Evolutionary conservation across 371 early-diverging fungal species (phyloP), one percentile per base, ranked within the genome.

Genomic region (Mucor mucedo): DNA sequence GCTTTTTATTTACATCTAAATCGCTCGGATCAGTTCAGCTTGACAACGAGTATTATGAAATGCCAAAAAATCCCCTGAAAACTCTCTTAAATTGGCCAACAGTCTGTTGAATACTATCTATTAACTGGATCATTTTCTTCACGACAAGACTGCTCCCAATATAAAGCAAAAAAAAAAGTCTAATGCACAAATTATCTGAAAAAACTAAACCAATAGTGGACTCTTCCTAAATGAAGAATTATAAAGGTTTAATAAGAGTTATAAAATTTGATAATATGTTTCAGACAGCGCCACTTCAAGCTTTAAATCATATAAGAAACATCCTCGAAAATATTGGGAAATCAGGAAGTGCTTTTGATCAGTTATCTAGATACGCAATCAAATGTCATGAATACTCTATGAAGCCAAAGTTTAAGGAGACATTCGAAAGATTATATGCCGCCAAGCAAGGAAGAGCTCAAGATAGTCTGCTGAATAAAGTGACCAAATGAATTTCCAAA

Each of bases 351-450:
- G 55, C 55, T 35, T 30, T 55, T 55, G 29, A 45, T 3, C 62
- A 62, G 40, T 29, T 62, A 41, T 62, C 55, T 55, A 55, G 45
- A 62, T 62, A 55, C 8, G 62, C 62, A 38, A 39, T 2, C 28
- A 62, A 62, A n/a, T 62, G 62, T 38, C 49, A 38, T 62, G 42
- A 35, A 45, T 57, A 57, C 33, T 61, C 61, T 27, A 28, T 62
- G 29, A 62, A 55, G 4, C 39, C 55, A 55, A 55, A 39, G 21
- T 55, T 62, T 55, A 8, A 14, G 7, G 49, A 55, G 62, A 39
- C 32, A 45, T 61, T 61, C 53, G 53, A 33, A 53, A 61, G 44
- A 32, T 10, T 61, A 53, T 60, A 60, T 60, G 41, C 32, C 52
- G 60, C 52, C 8, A 60, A 60, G 41, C 52, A 39, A 60, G 44